Base-by-base conservation (phyloP, 768 basidiomycete species). In the Symmetrospora coprosmae region DNA sequence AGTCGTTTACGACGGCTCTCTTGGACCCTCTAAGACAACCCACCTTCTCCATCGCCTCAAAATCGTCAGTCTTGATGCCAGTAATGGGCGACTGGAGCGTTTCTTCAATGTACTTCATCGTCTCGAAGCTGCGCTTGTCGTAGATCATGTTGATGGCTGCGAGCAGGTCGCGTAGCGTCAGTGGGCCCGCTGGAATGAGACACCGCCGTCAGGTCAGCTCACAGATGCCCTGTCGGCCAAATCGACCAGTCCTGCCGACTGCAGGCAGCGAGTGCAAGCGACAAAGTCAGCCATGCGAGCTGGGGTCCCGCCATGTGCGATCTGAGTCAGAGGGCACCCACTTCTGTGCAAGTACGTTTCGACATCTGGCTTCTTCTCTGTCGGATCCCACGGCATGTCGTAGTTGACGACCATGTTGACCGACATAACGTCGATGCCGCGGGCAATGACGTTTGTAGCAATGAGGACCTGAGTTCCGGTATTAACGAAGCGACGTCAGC, bases 351-450 rank as follows among this genome's bases (percentile, higher is more conserved):
- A 84, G 71, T 99, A 99, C 0, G 92, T 97, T 76, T 97, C 94
- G 45, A 90, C 78, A 71, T 99, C 94, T 0, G 89, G 88, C 61
- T 66, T 61, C 74, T 14, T 64, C 59, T 84, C 81, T 68, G 86
- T 85, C 66, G 81, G 83, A 79, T 86, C 81, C 45, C 89, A 75
- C 0, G 91, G 90, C 27, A 94, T 79, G 70, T 96, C 91, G 70
- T 97, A 99, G 75, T 97, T 97, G 73, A 99, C 89, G n/a, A 97
- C 92, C 90, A 99, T 90, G 77, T 96, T 99, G 68, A 99, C 94
- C 76, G 96, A 92, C 56, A 89, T 78, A 69, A 99, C 94, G 69
- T 99, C 94, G 75, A 99, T 97, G 40, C 94, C 94, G 17, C 94
- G 83, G 1, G 94, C 91, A 65, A 97, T 86, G 70, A 99, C 94